Conservation (phyloP, 2,329 filamentous ascomycete genomes). For the Hortaea sp. region DNA sequence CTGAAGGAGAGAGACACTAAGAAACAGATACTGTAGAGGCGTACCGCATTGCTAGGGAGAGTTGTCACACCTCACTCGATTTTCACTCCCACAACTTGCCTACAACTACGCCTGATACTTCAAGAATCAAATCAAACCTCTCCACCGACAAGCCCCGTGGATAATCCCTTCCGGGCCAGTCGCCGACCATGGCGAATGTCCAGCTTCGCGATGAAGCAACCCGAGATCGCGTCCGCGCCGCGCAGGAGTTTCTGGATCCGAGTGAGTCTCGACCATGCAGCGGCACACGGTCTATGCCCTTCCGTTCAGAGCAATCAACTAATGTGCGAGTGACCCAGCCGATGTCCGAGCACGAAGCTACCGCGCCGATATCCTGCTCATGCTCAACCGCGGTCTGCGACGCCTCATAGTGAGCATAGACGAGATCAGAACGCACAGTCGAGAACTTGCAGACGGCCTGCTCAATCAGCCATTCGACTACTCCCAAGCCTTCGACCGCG, state of each 20-base stretch:
- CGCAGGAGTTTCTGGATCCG: slow-evolving; percentile 89
- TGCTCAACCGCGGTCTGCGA: slow-evolving; percentile 53
- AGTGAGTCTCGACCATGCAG: slow-evolving; percentile 46
- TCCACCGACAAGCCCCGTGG: too few relatives aligned
- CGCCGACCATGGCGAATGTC: slow-evolving; percentile 53
- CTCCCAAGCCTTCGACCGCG: slow-evolving; percentile 76
- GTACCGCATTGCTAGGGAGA: too few relatives aligned
- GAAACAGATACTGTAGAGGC: too few relatives aligned
- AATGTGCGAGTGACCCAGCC: slow-evolving; percentile 26
- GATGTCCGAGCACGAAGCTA: slow-evolving; percentile 61
- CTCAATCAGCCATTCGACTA: slow-evolving; percentile 83
- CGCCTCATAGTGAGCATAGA: slow-evolving; percentile 60
- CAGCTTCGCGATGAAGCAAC: slow-evolving; percentile 77
- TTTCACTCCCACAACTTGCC: too few relatives aligned
- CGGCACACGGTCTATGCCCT: background rate
- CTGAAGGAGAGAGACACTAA: too few relatives aligned
- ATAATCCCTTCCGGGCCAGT: background rate
- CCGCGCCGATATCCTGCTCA: slow-evolving; percentile 74
- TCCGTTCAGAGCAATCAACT: background rate
- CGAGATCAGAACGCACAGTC: slow-evolving; percentile 79
- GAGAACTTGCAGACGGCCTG: slow-evolving; percentile 69
- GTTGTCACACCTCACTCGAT: too few relatives aligned
- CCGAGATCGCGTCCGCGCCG: slow-evolving; percentile 71
- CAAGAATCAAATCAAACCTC: too few relatives aligned
- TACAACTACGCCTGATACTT: too few relatives aligned